Evolutionary conservation across 768 basidiomycete species (phyloP), one percentile per base, ranked within the genome.

Genomic region (Lactarius quietus): DNA sequence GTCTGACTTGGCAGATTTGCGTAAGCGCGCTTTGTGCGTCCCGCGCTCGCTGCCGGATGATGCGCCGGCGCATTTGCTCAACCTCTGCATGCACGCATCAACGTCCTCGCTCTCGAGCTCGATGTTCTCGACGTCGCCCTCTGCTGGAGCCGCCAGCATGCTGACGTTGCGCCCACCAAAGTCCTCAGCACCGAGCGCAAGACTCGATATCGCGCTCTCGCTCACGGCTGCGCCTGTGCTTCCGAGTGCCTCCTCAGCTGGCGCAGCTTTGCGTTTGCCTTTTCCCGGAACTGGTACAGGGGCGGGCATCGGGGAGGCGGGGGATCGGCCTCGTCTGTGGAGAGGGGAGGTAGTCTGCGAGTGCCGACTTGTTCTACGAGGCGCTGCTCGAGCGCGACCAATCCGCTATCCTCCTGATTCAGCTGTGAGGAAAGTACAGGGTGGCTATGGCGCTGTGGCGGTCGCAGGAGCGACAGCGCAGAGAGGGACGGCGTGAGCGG

Each of bases 331-430:
- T 33, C n/a, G n/a, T 3, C 33, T 33, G 55, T 59, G 73, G n/a
- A n/a, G n/a, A n/a, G 70, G 3, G 61, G 52, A 20, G 78, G 75
- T 0, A 73, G 67, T 70, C 76, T 80, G 57, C 86, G 80, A 23
- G 90, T 92, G 31, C 90, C 90, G 8, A 92, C 90, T 70, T 92
- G 85, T 0, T 84, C 85, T 1, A 88, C 75, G 4, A 93, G 76
- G 59, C 85, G 78, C 56, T 83, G 79, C 72, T 93, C 90, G 9
- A 93, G 76, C 3, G 86, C 90, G 68, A 92, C 90, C 3, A 93
- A 75, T 9, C 90, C 90, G 57, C 79, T 85, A 69, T 84, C 84
- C 51, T 66, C 57, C 7, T 52, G 57, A n/a, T 23, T 6, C 23
- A n/a, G n/a, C n/a, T n/a, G n/a, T n/a, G n/a, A n/a, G n/a, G 12